A percentile compares a stretch with the other conserved stretches of the same genome.
These are phyloP conservation scores for Stemphylium beticola DNA, from an alignment of 2,329 filamentous ascomycete species.

Conservation along the genomic window DNA sequence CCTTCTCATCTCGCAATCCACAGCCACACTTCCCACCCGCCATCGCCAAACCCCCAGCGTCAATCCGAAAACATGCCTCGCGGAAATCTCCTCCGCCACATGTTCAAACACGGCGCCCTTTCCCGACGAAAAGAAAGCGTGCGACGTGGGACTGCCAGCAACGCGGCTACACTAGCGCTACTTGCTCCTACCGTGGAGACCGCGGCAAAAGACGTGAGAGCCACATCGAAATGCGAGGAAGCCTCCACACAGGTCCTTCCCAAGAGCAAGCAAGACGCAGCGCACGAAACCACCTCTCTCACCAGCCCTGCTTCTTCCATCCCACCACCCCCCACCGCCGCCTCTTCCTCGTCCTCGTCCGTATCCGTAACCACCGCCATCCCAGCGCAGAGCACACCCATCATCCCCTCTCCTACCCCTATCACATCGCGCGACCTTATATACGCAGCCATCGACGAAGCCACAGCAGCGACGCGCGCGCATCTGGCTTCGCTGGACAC, in stretches of 20 bases:
- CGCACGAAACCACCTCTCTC: neutral
- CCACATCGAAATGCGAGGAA: too few species aligned
- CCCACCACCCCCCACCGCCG: neutral
- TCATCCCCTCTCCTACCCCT: neutral
- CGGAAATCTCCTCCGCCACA: conserved; percentile 18
- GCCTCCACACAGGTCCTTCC: conserved; percentile 1
- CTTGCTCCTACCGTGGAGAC: neutral
- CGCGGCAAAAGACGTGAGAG: neutral
- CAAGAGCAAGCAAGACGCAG: neutral
- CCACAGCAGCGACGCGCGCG: neutral
- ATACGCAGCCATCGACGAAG: conserved; percentile 16
- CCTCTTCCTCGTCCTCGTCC: too few species aligned
- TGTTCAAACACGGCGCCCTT: conserved; percentile 20
- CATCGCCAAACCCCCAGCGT: neutral
- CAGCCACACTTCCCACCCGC: neutral
- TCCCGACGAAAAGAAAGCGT: neutral
- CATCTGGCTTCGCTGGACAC: conserved; percentile 25
- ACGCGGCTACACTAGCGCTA: neutral
- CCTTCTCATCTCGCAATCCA: neutral
- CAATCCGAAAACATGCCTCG: conserved; percentile 5
- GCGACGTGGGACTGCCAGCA: neutral
- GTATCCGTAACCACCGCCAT: neutral
- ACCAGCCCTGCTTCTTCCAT: neutral
- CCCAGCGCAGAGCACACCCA: neutral
- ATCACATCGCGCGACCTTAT: conserved; percentile 18